phyloP scores from a whole-genome alignment of 805 yeast species.

The Torulaspora microellipsoides region DNA sequence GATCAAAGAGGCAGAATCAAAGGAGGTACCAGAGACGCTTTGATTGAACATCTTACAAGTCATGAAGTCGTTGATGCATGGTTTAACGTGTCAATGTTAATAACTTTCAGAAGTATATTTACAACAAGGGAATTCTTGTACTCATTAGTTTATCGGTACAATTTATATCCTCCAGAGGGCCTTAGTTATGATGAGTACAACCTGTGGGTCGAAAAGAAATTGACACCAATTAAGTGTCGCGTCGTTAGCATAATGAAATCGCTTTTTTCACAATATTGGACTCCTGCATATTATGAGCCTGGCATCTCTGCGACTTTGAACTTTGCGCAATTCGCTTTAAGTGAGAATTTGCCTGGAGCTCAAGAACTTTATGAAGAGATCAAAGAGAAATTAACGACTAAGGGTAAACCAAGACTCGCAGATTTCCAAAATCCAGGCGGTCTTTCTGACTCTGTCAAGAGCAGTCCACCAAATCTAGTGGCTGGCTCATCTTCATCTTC shows the following conservation, averaged over 20 bases:
- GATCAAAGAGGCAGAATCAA: slow-evolving; percentile 68
- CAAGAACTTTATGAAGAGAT: slow-evolving; percentile 39
- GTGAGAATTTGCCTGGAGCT: slow-evolving; percentile 43
- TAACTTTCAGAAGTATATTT: slow-evolving; percentile 73
- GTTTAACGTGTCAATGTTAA: slow-evolving; percentile 63
- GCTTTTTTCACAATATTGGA: slow-evolving; percentile 69
- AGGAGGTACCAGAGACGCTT: slow-evolving; percentile 78
- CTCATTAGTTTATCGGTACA: slow-evolving; percentile 58
- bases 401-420: slow-evolving; percentile 7
- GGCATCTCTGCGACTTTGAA: slow-evolving; percentile 38
- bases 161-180: slow-evolving; percentile 80
- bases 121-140: slow-evolving; percentile 58
- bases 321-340: slow-evolving; percentile 39
- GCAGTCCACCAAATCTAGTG: slow-evolving; percentile 1
- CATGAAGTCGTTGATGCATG: slow-evolving; percentile 59
- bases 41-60: slow-evolving; percentile 75
- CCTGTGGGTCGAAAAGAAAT: slow-evolving; percentile 68
- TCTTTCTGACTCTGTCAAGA: not conserved
- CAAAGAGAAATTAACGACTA: slow-evolving; percentile 31
- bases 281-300: slow-evolving; percentile 50
- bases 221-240: slow-evolving; percentile 59
- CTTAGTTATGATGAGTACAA: slow-evolving; percentile 76
- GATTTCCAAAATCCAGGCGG: slow-evolving; percentile 1
- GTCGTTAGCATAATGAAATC: slow-evolving; percentile 63
- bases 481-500: slow-evolving; percentile 11